Evolutionary conservation across 2,329 filamentous ascomycete genomes (phyloP).

Genomic region (Paradendryphiella salina): DNA sequence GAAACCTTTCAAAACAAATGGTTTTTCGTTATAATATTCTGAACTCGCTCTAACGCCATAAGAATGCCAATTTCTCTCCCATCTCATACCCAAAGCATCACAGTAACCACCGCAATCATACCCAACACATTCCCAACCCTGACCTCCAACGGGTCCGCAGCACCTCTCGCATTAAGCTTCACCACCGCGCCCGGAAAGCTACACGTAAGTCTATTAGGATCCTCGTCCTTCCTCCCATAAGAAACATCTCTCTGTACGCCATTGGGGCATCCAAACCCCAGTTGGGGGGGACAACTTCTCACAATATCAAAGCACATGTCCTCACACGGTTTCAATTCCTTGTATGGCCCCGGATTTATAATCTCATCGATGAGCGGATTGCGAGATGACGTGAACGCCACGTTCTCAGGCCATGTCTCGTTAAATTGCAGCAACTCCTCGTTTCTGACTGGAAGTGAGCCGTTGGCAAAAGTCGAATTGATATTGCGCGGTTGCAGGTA

Average conservation of each 20-base stretch:
- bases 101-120: background rate
- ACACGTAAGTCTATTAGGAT: slow-evolving; percentile 37
- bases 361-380: slow-evolving; percentile 71
- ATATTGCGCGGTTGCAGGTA: slow-evolving; percentile 71
- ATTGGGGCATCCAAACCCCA: slow-evolving; percentile 76
- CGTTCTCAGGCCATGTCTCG: slow-evolving; percentile 25
- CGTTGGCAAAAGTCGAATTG: slow-evolving; percentile 68
- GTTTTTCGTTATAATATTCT: background rate
- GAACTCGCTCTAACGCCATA: background rate
- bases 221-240: slow-evolving; percentile 32
- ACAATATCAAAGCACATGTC: slow-evolving; percentile 87
- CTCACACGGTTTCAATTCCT: slow-evolving; percentile 85
- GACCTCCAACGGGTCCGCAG: background rate
- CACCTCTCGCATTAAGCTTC: slow-evolving; percentile 35
- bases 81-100: background rate
- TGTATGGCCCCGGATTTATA: slow-evolving; percentile 85
- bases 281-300: slow-evolving; percentile 75
- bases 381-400: slow-evolving; percentile 62
- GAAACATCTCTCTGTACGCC: slow-evolving; percentile 15
- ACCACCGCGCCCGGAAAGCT: slow-evolving; percentile 50
- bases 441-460: slow-evolving; percentile 47
- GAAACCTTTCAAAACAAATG: background rate
- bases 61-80: background rate
- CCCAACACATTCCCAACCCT: background rate
- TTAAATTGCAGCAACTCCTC: slow-evolving; percentile 30